Percentiles rank a stretch among this genome's conserved stretches.
Evolutionary conservation across 352 stramenopile genomes (phyloP).

Genomic region (Sclerospora graminicola): DNA sequence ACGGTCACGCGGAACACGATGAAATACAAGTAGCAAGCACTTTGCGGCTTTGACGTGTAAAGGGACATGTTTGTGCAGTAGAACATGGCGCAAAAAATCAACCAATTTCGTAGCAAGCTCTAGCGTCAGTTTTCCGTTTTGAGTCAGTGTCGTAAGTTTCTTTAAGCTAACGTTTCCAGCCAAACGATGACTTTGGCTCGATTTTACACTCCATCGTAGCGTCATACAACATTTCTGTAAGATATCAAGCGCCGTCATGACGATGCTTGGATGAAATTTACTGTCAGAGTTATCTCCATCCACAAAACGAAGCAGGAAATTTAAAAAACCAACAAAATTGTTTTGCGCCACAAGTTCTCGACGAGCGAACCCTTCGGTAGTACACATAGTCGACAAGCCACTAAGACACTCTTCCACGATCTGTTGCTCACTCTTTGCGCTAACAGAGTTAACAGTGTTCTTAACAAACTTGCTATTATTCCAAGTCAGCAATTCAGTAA

Average conservation of each 20-base stretch:
- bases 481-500: conserved; percentile 38
- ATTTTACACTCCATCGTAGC: conserved; percentile 39
- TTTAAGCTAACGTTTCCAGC: conserved; percentile 1
- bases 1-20: conserved; percentile 26
- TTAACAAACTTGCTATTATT: conserved; percentile 2
- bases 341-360: conserved; percentile 32
- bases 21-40: conserved; percentile 53
- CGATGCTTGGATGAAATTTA: conserved; percentile 48
- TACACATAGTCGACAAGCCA: conserved; percentile 58
- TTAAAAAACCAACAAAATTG: conserved; percentile 40
- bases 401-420: conserved; percentile 76
- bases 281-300: conserved; percentile 18
- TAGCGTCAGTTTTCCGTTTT: conserved; percentile 25
- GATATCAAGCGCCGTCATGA: conserved; percentile 50
- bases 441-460: background rate
- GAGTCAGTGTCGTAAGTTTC: conserved; percentile 10
- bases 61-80: conserved; percentile 45
- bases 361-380: conserved; percentile 38
- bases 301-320: conserved; percentile 38
- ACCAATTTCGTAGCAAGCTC: conserved; percentile 35
- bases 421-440: conserved; percentile 36
- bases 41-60: conserved; percentile 62
- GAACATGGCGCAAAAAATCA: conserved; percentile 27
- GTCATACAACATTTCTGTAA: conserved; percentile 67
- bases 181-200: conserved; percentile 2